Percentiles rank a stretch among this genome's conserved stretches.
Conservation (phyloP, 768 basidiomycete species). For the Suillus occidentalis region DNA sequence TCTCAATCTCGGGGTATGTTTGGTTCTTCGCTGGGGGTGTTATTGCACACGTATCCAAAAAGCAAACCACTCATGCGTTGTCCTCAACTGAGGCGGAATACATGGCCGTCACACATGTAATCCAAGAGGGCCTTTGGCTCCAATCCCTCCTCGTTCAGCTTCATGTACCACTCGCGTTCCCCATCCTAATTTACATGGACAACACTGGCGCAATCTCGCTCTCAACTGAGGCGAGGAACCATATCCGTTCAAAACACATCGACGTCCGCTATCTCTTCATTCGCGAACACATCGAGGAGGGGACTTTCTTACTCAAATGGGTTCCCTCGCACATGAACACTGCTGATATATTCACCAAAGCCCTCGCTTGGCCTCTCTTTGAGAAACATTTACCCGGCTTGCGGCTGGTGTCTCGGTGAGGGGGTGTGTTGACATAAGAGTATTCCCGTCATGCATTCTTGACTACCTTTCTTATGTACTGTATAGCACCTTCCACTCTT, state of each 20-base stretch:
- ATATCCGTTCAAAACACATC: neutral
- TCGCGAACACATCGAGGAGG: neutral
- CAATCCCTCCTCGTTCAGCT: neutral
- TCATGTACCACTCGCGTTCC: neutral
- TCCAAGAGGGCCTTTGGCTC: neutral
- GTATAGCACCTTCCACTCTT: no score
- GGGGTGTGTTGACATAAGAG: no score
- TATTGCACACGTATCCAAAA: neutral
- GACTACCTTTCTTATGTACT: no score
- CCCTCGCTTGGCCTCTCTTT: neutral
- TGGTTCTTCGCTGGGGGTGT: neutral
- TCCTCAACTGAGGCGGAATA: constrained; percentile 31
- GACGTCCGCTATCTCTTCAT: neutral
- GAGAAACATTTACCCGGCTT: no score
- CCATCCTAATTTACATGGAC: neutral
- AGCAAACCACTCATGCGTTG: constrained; percentile 17
- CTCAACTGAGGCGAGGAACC: neutral
- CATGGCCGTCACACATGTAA: constrained; percentile 11
- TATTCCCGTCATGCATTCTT: no score
- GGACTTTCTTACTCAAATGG: neutral
- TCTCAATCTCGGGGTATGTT: neutral
- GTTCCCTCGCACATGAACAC: neutral
- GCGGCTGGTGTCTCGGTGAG: no score
- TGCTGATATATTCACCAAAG: neutral
- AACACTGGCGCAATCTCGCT: neutral